These are phyloP conservation scores for Cercospora sesami DNA, from an alignment of 2,329 filamentous ascomycete genomes.

Conservation along the genomic window DNA sequence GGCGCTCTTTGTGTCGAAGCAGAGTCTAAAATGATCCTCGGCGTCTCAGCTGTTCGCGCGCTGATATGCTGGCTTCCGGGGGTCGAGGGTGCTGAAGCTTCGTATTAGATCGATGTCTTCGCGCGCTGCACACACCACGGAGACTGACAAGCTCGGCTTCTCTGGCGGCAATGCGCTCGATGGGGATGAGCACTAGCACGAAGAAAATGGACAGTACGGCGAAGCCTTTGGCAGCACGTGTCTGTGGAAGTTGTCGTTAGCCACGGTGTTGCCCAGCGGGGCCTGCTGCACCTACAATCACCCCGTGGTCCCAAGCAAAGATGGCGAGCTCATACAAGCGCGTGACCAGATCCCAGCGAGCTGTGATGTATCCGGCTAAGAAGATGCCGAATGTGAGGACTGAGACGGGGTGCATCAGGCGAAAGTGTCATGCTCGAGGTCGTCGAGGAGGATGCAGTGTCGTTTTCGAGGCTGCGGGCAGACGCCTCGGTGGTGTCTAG, in stretches of 20 bases:
- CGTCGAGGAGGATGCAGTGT: not conserved
- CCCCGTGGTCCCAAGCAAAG: conserved; percentile 98
- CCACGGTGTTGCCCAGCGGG: not conserved
- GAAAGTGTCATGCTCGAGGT: conserved; percentile 16
- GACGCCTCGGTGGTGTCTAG: conserved; percentile 10
- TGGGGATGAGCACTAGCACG: conserved; percentile 77
- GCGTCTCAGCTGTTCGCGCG: conserved; percentile 89
- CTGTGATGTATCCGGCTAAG: conserved; percentile 98
- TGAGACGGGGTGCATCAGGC: conserved; percentile 91
- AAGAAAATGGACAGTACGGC: conserved; percentile 80
- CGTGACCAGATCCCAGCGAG: conserved; percentile 97
- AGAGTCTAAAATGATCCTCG: conserved; percentile 79
- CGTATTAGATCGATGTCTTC: conserved; percentile 29
- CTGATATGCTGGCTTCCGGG: conserved; percentile 78
- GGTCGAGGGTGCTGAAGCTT: conserved; percentile 73
- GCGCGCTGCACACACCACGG: conserved; percentile 2
- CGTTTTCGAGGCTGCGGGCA: not conserved
- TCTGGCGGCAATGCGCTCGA: conserved; percentile 75
- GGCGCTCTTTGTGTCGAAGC: conserved; percentile 12
- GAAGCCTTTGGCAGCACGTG: conserved; percentile 83
- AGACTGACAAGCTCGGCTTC: conserved; percentile 75
- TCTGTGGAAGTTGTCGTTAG: conserved; percentile 51
- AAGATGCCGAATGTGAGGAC: conserved; percentile 95
- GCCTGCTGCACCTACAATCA: conserved; percentile 64
- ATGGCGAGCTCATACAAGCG: conserved; percentile 94